A percentile compares a stretch with the other conserved stretches of the same genome.
phyloP scores from a whole-genome alignment of 192 early-diverging fungal genomes.

The Thamnidium elegans region DNA sequence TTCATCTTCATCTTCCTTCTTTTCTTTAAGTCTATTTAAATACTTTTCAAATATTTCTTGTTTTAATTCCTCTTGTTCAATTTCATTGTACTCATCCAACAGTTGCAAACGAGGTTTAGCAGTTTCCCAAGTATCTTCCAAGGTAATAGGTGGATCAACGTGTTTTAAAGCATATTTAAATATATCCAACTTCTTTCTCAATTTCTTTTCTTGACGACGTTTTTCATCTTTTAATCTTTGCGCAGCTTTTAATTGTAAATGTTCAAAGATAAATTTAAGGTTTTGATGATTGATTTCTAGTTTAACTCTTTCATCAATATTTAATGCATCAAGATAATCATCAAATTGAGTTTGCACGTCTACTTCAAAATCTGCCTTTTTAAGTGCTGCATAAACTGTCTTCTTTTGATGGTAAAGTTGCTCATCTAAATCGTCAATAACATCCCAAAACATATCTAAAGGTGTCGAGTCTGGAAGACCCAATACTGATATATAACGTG shows the following conservation, averaged over 20 bases:
- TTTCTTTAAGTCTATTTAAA: constrained; percentile 54
- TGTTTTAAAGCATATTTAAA: constrained; percentile 72
- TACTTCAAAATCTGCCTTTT: constrained; percentile 47
- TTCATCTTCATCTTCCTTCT: constrained; percentile 44
- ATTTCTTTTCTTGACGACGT: constrained; percentile 63
- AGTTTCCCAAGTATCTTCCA: constrained; percentile 67
- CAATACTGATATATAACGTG: constrained; percentile 66
- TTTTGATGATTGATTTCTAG: constrained; percentile 29
- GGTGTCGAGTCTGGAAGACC: constrained; percentile 83
- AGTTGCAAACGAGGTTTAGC: constrained; percentile 47
- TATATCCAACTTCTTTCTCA: constrained; percentile 72
- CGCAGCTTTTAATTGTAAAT: constrained; percentile 47
- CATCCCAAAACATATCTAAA: constrained; percentile 93
- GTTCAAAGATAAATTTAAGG: constrained; percentile 48
- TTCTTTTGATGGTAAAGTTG: constrained; percentile 65
- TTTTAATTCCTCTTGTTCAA: constrained; percentile 64
- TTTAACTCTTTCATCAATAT: not conserved
- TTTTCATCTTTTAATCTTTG: constrained; percentile 67
- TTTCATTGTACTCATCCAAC: constrained; percentile 59
- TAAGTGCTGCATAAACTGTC: constrained; percentile 61
- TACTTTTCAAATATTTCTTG: constrained; percentile 74
- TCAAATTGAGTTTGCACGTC: constrained; percentile 44
- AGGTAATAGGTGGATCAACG: constrained; percentile 54
- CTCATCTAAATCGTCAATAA: constrained; percentile 78
- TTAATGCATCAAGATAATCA: constrained; percentile 52